phyloP scores from a whole-genome alignment of 108 stramenopile genomes.

The Skeletonema costatum region DNA sequence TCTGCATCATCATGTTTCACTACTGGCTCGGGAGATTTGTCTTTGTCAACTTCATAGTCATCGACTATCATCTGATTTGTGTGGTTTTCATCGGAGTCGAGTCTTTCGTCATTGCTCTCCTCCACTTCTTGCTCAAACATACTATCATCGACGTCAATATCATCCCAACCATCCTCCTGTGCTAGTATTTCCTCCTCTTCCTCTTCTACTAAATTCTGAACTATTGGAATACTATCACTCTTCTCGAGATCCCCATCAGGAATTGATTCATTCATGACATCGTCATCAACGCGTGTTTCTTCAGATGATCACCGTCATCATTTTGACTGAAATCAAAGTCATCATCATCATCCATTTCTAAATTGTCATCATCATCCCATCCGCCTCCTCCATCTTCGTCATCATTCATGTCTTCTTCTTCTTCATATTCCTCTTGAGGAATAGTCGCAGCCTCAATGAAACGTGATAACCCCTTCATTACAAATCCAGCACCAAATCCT shows the following conservation, averaged over 20 bases:
- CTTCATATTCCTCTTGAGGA: constrained; percentile 11
- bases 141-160: neutral
- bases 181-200: neutral
- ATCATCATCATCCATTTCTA: constrained; percentile 6
- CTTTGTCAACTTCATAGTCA: constrained; percentile 28
- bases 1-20: neutral
- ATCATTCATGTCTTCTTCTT: constrained; percentile 6
- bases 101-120: neutral
- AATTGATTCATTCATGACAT: neutral
- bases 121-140: neutral
- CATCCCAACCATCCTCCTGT: constrained; percentile 5
- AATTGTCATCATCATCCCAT: constrained; percentile 19
- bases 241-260: neutral
- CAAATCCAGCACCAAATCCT: constrained; percentile 45
- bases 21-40: constrained; percentile 45
- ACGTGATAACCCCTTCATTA: constrained; percentile 43
- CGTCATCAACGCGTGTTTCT: neutral
- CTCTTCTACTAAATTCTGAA: neutral
- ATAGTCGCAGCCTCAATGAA: constrained; percentile 49
- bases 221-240: neutral
- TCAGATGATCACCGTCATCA: neutral
- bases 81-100: neutral
- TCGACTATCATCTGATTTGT: neutral
- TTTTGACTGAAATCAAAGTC: neutral
- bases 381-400: constrained; percentile 17